Conservation (phyloP, 2,329 filamentous ascomycete genomes). For the Botrytis pseudocinerea region DNA sequence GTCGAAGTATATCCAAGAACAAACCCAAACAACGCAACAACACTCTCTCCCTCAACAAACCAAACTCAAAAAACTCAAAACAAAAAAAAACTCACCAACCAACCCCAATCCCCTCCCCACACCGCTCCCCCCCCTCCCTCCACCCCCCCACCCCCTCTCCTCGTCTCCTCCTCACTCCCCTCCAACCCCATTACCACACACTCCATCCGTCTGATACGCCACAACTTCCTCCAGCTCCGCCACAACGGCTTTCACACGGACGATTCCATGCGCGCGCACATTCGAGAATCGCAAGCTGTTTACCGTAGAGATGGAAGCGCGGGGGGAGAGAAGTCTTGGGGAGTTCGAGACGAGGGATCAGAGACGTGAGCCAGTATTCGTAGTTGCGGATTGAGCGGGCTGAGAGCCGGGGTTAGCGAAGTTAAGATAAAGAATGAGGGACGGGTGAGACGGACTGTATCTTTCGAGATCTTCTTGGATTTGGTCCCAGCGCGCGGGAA, state of each 20-base stretch:
- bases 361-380: constrained; percentile 24
- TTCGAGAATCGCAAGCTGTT: constrained; percentile 29
- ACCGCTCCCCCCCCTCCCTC: fast-evolving
- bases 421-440: too few relatives aligned
- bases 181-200: neutral
- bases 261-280: neutral
- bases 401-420: neutral
- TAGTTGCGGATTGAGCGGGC: constrained; percentile 26
- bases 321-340: constrained; percentile 13
- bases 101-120: neutral
- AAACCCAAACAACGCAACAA: too few relatives aligned
- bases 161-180: neutral
- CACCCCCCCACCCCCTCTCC: neutral
- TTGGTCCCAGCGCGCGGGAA: constrained; percentile 24
- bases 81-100: neutral
- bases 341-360: constrained; percentile 11
- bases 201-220: constrained; percentile 13
- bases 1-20: too few relatives aligned
- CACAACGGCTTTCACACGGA: neutral
- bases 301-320: constrained; percentile 22
- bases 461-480: constrained; percentile 28
- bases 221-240: neutral
- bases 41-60: too few relatives aligned
- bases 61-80: too few relatives aligned
- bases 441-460: constrained; percentile 25